Percentiles rank a stretch among this genome's conserved stretches.
Conservation (phyloP, 2,329 filamentous ascomycete genomes). For the Coniella vitis region DNA sequence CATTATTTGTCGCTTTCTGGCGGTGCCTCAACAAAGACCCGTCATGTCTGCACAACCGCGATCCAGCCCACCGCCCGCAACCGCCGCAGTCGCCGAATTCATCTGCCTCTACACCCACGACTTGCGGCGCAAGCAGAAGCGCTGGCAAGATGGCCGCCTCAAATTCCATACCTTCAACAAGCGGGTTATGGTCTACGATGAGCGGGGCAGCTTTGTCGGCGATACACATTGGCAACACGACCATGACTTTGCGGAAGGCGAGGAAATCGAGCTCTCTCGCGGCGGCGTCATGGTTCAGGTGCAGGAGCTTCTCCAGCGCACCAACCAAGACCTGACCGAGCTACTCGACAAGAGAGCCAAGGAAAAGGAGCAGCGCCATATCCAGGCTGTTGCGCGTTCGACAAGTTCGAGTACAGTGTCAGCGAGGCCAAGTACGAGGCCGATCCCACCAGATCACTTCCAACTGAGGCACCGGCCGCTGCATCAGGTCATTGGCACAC, state of each 20-base stretch:
- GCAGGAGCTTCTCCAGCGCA: constrained; percentile 63
- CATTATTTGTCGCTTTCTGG: not conserved
- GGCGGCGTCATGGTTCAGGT: constrained; percentile 75
- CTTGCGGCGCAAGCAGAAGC: constrained; percentile 76
- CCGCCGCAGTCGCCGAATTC: constrained; percentile 73
- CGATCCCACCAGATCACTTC: constrained; percentile 24
- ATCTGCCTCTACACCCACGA: constrained; percentile 84
- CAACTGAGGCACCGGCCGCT: constrained; percentile 37
- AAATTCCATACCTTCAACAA: constrained; percentile 89
- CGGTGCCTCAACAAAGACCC: not conserved
- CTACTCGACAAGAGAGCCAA: constrained; percentile 64
- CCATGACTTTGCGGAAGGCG: constrained; percentile 67
- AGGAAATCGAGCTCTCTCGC: constrained; percentile 73
- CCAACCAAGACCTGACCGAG: constrained; percentile 70
- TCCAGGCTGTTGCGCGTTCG: constrained; percentile 35
- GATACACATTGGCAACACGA: constrained; percentile 74
- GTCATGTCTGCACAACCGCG: constrained; percentile 6
- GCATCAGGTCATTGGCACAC: constrained; percentile 58
- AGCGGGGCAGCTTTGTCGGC: constrained; percentile 71
- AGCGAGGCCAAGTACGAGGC: constrained; percentile 20
- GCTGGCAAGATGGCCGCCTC: constrained; percentile 88
- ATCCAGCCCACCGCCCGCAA: constrained; percentile 42
- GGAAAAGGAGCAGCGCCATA: constrained; percentile 44
- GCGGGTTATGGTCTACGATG: constrained; percentile 84
- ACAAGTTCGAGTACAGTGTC: constrained; percentile 17